Evolutionary conservation across 768 basidiomycete species (phyloP), one percentile per base, ranked within the genome.

Genomic region (Collybiopsis luxurians): DNA sequence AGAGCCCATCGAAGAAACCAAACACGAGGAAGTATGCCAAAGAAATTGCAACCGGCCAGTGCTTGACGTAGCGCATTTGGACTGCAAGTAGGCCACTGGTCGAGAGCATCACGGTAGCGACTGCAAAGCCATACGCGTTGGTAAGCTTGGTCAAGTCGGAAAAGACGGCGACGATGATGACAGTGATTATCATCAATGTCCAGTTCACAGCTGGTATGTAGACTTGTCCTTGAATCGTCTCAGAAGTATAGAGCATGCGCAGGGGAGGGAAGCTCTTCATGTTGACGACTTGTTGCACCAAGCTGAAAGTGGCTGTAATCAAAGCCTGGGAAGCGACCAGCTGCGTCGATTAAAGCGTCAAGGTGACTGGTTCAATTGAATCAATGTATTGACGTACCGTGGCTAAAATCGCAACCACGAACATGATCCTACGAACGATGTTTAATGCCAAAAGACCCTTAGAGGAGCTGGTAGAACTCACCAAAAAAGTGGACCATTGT

Each of bases 1-100:
- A 89, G 15, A 86, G 70, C 60, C 83, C 84, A 66, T 88, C 86
- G 51, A 88, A 71, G 72, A 88, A 88, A 10, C 84, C 85, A 48
- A 81, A 87, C 21, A 76, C 62, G 11, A 81, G 0, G 60, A 85
- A 79, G 63, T 79, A 87, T 1, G 60, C 67, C 4, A 83, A 7
- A 0, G 75, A 72, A 13, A 84, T 46, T 3, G 78, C 36, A 49
- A 75, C 60, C 3, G 80, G 78, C 54, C 74, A 69, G 21, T 73
- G 65, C 60, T 87, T 88, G 57, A 85, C 77, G 53, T 75, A 83
- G 24, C 67, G 71, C 61, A 86, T 86, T 44, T 86, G 84, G 15
- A 86, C 65, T 0, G 81, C 69, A 21, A 89, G 68, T 49, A 88
- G 68, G 5, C 79, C 66, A 4, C 79, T 80, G 0, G 86, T 88